Evolutionary conservation across 805 yeast genomes (phyloP), one percentile per base, ranked within the genome.

Genomic region (Wickerhamiella dianesei): DNA sequence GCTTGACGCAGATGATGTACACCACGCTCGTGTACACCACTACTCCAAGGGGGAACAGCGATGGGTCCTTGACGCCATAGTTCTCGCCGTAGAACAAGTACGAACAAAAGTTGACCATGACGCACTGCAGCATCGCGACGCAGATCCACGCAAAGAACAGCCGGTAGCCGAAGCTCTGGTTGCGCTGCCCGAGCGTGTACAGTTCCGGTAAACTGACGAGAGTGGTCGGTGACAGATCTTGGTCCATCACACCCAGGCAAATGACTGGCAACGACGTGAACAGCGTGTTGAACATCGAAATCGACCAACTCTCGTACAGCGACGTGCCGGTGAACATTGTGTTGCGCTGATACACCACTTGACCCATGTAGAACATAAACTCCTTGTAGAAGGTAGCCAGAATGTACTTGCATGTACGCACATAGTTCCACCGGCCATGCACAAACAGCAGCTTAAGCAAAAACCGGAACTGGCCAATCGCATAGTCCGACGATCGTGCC

Each of bases 331-430:
- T 83, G 63, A 84, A 92, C 67, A 85, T 68, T 0, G 95, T 80
- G 59, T 80, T 77, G 50, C 94, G 67, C 62, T 92, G 99, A 63
- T 77, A 92, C 17, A 87, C 72, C 21, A 83, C 77, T 65, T 92
- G 98, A 0, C 95, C 78, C 59, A 89, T 67, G 58, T 92, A 92
- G 59, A 92, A 92, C 57, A 88, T 64, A 47, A 89, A 69, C 61
- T 92, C 98, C 62, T 92, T 92, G 76, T 88, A 92, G 61, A 92
- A 92, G 0, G 99, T 92, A 49, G 94, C 80, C 52, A 92, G 69
- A 40, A 92, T 87, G 64, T 92, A 92, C 62, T 88, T 89, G 40
- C 89, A 77, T 0, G 96, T 86, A 48, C 99, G 71, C 53, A 86
- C 76, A 60, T 92, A 92, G 62, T 92, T 94, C 72, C 94, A 92